phyloP scores from a whole-genome alignment of 2,329 filamentous ascomycete genomes.

The Aspergillus thermomutatus region DNA sequence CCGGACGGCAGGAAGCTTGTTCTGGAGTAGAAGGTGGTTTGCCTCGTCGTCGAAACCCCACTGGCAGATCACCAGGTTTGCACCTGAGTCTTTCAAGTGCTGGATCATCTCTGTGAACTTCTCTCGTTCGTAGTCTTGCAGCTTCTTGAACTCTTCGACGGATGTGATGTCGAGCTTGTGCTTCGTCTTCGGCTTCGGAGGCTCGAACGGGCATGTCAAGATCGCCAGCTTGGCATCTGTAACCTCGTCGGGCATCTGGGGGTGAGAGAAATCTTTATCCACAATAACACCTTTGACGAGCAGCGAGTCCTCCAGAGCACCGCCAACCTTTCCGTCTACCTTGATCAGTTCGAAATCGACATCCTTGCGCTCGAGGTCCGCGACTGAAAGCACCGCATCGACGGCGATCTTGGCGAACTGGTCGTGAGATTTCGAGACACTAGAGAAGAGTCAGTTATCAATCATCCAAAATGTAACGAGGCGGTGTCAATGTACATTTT shows the following conservation, averaged over 20 bases:
- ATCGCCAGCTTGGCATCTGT: constrained; percentile 96
- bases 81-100: constrained; percentile 95
- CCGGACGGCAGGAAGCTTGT: constrained; percentile 89
- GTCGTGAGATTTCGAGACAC: constrained; percentile 94
- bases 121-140: constrained; percentile 90
- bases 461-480: neutral
- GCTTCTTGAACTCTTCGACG: constrained; percentile 96
- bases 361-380: constrained; percentile 91
- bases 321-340: constrained; percentile 97
- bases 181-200: constrained; percentile 99
- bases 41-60: constrained; percentile 99
- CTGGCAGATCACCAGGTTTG: constrained; percentile 96
- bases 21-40: constrained; percentile 94
- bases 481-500: constrained; percentile 64
- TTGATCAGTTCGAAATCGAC: constrained; percentile 99
- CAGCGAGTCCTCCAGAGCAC: constrained; percentile 85
- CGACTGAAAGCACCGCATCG: constrained; percentile 93
- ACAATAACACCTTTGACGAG: constrained; percentile 97
- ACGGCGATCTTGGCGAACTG: constrained; percentile 97
- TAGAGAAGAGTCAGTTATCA: constrained; percentile 21
- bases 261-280: constrained; percentile 99
- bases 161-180: constrained; percentile 97
- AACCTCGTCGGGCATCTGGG: constrained; percentile 97
- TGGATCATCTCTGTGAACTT: constrained; percentile 99
- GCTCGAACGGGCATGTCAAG: constrained; percentile 95